Evolutionary conservation across 2,329 filamentous ascomycete genomes (phyloP).

Genomic region (Sporothrix dimorphospora): DNA sequence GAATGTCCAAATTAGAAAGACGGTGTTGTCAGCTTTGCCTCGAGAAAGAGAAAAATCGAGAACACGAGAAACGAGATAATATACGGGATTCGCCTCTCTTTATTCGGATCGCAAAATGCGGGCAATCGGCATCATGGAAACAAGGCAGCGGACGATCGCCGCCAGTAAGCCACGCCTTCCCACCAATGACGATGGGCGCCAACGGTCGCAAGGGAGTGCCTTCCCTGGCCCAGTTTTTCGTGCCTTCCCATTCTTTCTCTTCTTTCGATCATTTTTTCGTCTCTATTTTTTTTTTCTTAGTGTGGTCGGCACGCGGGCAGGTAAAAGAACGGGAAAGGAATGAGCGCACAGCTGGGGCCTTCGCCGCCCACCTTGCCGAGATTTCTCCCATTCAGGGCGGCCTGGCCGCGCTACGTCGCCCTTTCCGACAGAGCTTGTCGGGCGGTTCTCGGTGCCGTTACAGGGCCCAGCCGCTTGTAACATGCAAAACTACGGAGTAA

Average conservation of each 20-base stretch:
- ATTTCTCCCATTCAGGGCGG: slow-evolving; percentile 1
- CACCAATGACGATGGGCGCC: not conserved
- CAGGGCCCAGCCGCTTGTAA: not conserved
- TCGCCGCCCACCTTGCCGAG: slow-evolving; percentile 15
- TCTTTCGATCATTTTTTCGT: not conserved
- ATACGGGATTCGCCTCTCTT: slow-evolving; percentile 1
- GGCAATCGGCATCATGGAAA: not conserved
- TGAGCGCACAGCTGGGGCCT: not conserved
- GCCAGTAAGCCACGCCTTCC: slow-evolving; percentile 4
- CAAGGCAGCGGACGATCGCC: slow-evolving; percentile 1
- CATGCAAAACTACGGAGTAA: not conserved
- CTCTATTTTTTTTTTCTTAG: not conserved
- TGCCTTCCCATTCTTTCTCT: not conserved
- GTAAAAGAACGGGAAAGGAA: not conserved
- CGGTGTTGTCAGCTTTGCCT: not conserved
- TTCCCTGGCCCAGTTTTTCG: slow-evolving; percentile 2
- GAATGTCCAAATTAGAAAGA: not conserved
- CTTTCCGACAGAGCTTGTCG: not conserved
- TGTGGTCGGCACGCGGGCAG: not conserved
- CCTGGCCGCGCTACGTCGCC: not conserved
- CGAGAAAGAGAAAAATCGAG: not conserved
- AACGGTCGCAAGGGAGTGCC: not conserved
- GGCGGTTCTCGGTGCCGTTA: slow-evolving; percentile 26
- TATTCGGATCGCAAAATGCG: not conserved
- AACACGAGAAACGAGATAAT: not conserved